Evolutionary conservation across 2,329 filamentous ascomycete genomes (phyloP), one percentile per base, ranked within the genome.

Genomic region (Paracoccidioides brasiliensis): DNA sequence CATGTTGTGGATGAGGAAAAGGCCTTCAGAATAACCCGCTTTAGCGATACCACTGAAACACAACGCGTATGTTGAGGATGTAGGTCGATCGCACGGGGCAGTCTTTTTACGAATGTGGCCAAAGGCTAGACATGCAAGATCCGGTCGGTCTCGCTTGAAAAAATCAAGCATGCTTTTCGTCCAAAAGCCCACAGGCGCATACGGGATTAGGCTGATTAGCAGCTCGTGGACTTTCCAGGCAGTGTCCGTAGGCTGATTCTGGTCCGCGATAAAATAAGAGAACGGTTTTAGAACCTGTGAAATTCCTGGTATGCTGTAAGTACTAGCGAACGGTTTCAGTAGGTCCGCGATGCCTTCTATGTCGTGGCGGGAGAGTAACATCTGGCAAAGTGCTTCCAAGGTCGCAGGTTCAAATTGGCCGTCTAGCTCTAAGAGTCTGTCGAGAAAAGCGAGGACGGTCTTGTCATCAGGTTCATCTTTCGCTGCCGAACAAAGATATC

Each of bases 51-150:
- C 88, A 57, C 87, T 80, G 56, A 97, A 85, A 59, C 84, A 90
- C 38, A 78, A 73, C 3, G 88, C 79, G 66, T 98, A 98, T 4
- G 86, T 86, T 46, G 88, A 83, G 8, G 80, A 70, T 2, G 77
- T 84, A 0, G 93, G 89, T 0, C 85, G 81, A 28, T 81, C 80
- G 1, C 74, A 72, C 2, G 73, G 72, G 56, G 84, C 80, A 30
- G 79, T 76, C 60, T 90, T 84, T 52, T 85, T 79, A n/a, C 90
- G 86, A 90, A 97, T 97, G 67, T 96, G 88, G 12, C 87, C 87
- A 70, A 98, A 96, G 38, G 95, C 83, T 59, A 90, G 79, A 49
- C 82, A 83, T 2, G 88, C 90, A 79, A 96, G 90, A 64, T 97
- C 90, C 10, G 88, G 78, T 9, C 90, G 82, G 33, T 80, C 78